Percentiles rank a stretch among this genome's conserved stretches.
Conservation (phyloP, 352 stramenopile species). For the Globisporangium abappressorium region DNA sequence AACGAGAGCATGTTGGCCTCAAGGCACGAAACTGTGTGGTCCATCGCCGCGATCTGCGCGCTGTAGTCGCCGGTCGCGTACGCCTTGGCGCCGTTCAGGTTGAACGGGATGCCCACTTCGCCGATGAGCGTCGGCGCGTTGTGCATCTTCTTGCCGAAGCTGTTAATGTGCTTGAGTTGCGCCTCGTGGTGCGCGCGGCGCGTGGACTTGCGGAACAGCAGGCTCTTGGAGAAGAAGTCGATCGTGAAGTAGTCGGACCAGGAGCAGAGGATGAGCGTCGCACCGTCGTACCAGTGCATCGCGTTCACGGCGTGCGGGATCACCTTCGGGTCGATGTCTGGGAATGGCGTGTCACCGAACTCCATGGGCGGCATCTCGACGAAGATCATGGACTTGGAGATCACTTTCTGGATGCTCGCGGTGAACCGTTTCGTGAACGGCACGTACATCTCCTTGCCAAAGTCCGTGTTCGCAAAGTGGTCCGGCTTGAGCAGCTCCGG, state of each 20-base stretch:
- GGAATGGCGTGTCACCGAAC: slow-evolving; percentile 61
- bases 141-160: slow-evolving; percentile 50
- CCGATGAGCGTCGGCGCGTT: slow-evolving; percentile 64
- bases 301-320: slow-evolving; percentile 75
- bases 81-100: slow-evolving; percentile 50
- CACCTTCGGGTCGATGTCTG: slow-evolving; percentile 48
- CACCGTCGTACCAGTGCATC: slow-evolving; percentile 90
- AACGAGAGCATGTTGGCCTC: slow-evolving; percentile 79
- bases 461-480: slow-evolving; percentile 70
- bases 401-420: slow-evolving; percentile 47
- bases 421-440: slow-evolving; percentile 66
- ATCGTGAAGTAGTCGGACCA: slow-evolving; percentile 77
- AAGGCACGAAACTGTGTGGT: slow-evolving; percentile 73
- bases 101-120: slow-evolving; percentile 73
- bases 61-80: slow-evolving; percentile 48
- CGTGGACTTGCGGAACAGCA: slow-evolving; percentile 61
- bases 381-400: slow-evolving; percentile 70
- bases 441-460: slow-evolving; percentile 76
- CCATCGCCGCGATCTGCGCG: slow-evolving; percentile 49
- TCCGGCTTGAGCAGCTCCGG: slow-evolving; percentile 54
- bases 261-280: slow-evolving; percentile 77
- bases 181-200: slow-evolving; percentile 36
- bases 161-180: slow-evolving; percentile 58
- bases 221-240: slow-evolving; percentile 55
- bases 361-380: slow-evolving; percentile 78